Base-by-base conservation (phyloP, 1,284 basidiomycete genomes). In the Sanguinoderma infundibulare region DNA sequence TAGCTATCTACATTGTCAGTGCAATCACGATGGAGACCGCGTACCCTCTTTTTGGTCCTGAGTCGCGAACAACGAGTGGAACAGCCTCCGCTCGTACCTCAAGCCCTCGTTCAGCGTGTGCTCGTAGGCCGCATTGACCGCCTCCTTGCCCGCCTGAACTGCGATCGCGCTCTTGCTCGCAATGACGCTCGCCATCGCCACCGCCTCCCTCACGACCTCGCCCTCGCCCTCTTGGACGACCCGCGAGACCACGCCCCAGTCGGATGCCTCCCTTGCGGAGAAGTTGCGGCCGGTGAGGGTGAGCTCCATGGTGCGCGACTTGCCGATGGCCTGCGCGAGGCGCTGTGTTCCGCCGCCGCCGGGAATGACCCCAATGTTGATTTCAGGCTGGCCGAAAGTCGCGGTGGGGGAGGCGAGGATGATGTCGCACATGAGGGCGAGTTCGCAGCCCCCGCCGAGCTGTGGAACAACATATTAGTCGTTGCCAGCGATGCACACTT, bases 401-500 rank as follows among this genome's bases (percentile, higher is more conserved):
- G 98, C 97, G 22, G 87, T 94, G 5, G 95, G 92, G 6, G 96
- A 92, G n/a, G 93, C 95, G 63, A 98, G 87, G 72, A 98, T 91
- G 76, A 99, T 96, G 79, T 99, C 98, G 76, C 94, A 94, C 90
- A 96, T 94, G 74, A 98, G 87, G 12, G 97, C 96, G 53, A 99
- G 87, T 75, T 99, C 97, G 72, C 96, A 97, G 55, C 97, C 97
- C 53, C 97, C 97, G 14, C 97, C 97, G 65, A 99, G 91, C 94
- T 90, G 64, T 36, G 36, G 17, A n/a, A 15, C 14, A 7, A 1
- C 4, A 14, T 8, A 15, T 61, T 26, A 56, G 59, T 8, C 24
- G 7, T n/a, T 14, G 15, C 2, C 12, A 14, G 17, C n/a, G 8
- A 36, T 12, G 30, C 3, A 26, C 17, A 7, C 17, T 15, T 12